phyloP scores from a whole-genome alignment of 2,329 filamentous ascomycete species.

The Anisogramma anomala region DNA sequence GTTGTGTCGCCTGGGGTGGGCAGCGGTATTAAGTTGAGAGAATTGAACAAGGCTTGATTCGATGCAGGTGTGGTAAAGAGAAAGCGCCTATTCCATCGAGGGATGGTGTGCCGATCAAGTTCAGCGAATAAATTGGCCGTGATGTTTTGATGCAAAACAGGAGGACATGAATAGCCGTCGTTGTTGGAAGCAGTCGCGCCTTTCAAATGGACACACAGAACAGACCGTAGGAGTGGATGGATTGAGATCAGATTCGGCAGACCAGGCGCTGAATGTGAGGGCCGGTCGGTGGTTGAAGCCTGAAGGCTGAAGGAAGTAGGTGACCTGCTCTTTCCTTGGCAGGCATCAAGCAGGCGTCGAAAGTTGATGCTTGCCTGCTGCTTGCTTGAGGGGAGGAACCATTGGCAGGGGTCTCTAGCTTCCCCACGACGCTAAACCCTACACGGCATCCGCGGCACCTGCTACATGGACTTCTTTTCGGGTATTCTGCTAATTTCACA shows the following conservation, averaged over 20 bases:
- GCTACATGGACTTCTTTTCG: too few species aligned
- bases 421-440: conserved; percentile 10
- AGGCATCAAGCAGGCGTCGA: conserved; percentile 1
- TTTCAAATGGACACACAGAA: not conserved
- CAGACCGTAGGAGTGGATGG: not conserved
- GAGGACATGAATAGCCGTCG: not conserved
- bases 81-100: conserved; percentile 11
- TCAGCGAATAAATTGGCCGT: not conserved
- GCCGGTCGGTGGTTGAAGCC: not conserved
- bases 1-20: too few species aligned
- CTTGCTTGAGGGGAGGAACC: too few species aligned
- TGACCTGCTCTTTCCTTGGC: conserved; percentile 15
- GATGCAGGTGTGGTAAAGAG: not conserved
- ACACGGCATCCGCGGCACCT: too few species aligned
- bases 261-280: not conserved
- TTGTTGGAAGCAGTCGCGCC: too few species aligned
- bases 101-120: not conserved
- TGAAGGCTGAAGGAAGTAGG: too few species aligned
- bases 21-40: not conserved
- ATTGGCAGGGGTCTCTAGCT: conserved; percentile 12
- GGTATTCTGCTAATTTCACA: too few species aligned
- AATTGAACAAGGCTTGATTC: conserved; percentile 1
- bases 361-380: not conserved
- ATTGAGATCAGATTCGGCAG: not conserved
- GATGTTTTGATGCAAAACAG: not conserved